A percentile compares a stretch with the other conserved stretches of the same genome.
Evolutionary conservation across 768 basidiomycete species (phyloP).

Genomic region (Auriscalpium orientale): DNA sequence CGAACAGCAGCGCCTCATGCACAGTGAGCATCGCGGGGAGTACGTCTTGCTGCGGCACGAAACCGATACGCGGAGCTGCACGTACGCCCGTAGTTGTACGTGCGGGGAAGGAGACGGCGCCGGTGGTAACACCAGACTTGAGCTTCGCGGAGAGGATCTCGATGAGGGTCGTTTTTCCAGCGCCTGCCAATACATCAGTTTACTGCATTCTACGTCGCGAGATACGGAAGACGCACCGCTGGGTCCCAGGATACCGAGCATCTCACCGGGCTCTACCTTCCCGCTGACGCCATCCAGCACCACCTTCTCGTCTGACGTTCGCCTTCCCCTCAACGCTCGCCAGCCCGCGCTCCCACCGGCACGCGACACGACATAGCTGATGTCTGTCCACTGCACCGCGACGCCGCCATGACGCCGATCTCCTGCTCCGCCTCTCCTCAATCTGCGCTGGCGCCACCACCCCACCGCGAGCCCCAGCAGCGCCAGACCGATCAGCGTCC

Average conservation of each 20-base stretch:
- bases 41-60: constrained; percentile 83
- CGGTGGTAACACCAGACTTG: constrained; percentile 65
- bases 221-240: constrained; percentile 44
- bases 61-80: constrained; percentile 55
- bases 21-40: constrained; percentile 60
- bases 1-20: constrained; percentile 64
- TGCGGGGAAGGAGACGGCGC: constrained; percentile 52
- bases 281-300: constrained; percentile 70
- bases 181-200: constrained; percentile 33
- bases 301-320: constrained; percentile 39
- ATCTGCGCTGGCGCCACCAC: constrained; percentile 50
- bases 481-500: constrained; percentile 50
- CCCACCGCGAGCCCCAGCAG: constrained; percentile 59
- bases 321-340: too few relatives aligned
- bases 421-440: constrained; percentile 34
- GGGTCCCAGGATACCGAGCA: constrained; percentile 90
- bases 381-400: constrained; percentile 56
- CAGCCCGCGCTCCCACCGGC: background rate
- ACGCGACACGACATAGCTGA: constrained; percentile 56
- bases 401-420: constrained; percentile 35
- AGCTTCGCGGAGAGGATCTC: constrained; percentile 82
- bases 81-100: constrained; percentile 18
- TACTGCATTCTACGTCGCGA: background rate
- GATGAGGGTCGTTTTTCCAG: constrained; percentile 87
- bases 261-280: constrained; percentile 64